A percentile compares a stretch with the other conserved stretches of the same genome.
These are phyloP conservation scores for Exophiala oligosperma DNA, from an alignment of 2,329 filamentous ascomycete species.

Conservation along the genomic window DNA sequence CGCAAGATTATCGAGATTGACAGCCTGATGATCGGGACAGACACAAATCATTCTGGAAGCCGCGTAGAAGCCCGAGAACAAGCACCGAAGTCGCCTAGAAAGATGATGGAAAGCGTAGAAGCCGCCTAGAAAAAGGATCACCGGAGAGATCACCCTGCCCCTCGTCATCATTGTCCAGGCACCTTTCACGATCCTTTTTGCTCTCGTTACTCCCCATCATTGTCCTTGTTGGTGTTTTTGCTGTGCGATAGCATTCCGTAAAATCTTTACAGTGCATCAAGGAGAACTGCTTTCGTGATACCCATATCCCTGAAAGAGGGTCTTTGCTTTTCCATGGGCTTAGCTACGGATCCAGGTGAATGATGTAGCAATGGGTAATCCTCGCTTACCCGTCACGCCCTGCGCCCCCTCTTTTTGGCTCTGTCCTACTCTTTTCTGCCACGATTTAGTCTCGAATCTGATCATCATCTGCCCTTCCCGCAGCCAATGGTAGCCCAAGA, in stretches of 20 bases:
- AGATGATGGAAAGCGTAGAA: slow-evolving; percentile 10
- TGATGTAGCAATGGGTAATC: neutral
- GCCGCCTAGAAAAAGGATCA: slow-evolving; percentile 14
- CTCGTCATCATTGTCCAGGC: slow-evolving; percentile 74
- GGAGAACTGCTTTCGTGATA: no score
- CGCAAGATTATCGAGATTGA: neutral
- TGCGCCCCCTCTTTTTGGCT: slow-evolving; percentile 14
- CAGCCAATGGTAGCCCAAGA: slow-evolving; percentile 8
- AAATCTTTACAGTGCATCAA: no score
- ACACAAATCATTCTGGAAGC: slow-evolving; percentile 16
- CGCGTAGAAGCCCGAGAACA: slow-evolving; percentile 14
- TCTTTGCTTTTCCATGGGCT: no score
- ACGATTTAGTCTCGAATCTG: slow-evolving; percentile 11
- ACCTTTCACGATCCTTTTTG: no score
- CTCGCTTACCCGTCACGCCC: neutral
- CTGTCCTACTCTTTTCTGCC: slow-evolving; percentile 9
- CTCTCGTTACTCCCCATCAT: no score
- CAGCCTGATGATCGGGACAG: neutral
- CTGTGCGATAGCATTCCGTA: no score
- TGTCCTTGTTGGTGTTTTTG: no score
- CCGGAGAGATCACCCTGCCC: slow-evolving; percentile 78
- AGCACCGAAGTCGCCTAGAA: slow-evolving; percentile 9
- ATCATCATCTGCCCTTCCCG: slow-evolving; percentile 11
- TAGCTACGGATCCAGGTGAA: neutral
- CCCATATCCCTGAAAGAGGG: no score